Percentiles rank a stretch among this genome's conserved stretches.
phyloP scores from a whole-genome alignment of 1,139 yeast species.

The Pichia sp. region DNA sequence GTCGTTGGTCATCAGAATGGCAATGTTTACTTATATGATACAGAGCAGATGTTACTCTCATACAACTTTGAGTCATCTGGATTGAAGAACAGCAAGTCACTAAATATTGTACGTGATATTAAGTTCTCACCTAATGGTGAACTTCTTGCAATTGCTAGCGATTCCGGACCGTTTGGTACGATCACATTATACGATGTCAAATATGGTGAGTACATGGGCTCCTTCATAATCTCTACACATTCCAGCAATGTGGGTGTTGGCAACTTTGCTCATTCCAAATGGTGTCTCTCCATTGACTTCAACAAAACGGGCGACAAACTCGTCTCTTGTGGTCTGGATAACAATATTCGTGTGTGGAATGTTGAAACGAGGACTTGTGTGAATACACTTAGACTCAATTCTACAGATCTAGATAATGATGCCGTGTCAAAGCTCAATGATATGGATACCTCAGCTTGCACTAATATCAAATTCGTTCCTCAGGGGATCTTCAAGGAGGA shows the following conservation, averaged over 20 bases:
- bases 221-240: conserved; percentile 61
- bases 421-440: conserved; percentile 36
- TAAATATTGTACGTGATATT: conserved; percentile 53
- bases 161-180: conserved; percentile 67
- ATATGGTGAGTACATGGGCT: conserved; percentile 83
- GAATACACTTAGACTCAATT: conserved; percentile 58
- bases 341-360: conserved; percentile 79
- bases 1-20: conserved; percentile 88
- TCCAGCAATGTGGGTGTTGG: conserved; percentile 47
- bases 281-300: conserved; percentile 80
- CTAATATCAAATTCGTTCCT: conserved; percentile 52
- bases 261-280: conserved; percentile 80
- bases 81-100: conserved; percentile 34
- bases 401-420: conserved; percentile 54
- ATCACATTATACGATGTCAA: conserved; percentile 76
- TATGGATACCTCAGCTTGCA: conserved; percentile 42
- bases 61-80: conserved; percentile 61
- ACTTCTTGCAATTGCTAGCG: conserved; percentile 80
- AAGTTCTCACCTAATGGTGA: conserved; percentile 62
- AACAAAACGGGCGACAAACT: conserved; percentile 68
- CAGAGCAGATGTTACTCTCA: conserved; percentile 55
- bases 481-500: conserved; percentile 61
- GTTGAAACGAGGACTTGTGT: conserved; percentile 69
- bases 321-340: conserved; percentile 77
- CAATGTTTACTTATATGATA: conserved; percentile 61